A percentile compares a stretch with the other conserved stretches of the same genome.
These are phyloP conservation scores for Coniophora puteana DNA, from an alignment of 1,284 basidiomycete species.

Conservation along the genomic window DNA sequence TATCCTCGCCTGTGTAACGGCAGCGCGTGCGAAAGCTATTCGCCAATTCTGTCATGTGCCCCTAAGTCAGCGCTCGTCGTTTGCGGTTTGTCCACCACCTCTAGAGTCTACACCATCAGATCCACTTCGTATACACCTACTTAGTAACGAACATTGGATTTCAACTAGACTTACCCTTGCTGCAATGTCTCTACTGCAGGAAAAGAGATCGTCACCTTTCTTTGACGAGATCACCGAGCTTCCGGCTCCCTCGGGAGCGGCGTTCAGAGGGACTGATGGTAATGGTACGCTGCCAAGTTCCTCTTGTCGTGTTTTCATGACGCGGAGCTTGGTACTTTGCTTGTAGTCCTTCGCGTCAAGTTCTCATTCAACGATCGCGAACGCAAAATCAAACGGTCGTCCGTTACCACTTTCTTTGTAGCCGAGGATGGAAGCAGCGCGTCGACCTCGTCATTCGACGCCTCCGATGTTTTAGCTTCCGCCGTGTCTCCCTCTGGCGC, in stretches of 20 bases:
- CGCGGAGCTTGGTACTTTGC: background rate
- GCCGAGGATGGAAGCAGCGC: constrained; percentile 12
- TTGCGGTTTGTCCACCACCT: too few relatives aligned
- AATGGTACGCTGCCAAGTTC: constrained; percentile 26
- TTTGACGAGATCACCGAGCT: constrained; percentile 44
- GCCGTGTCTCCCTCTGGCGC: constrained; percentile 42
- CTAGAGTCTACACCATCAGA: too few relatives aligned
- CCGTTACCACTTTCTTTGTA: constrained; percentile 40
- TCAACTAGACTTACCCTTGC: background rate
- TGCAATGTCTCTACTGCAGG: constrained; percentile 18
- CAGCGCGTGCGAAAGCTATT: too few relatives aligned
- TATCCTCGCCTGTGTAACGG: too few relatives aligned
- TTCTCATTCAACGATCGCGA: constrained; percentile 45
- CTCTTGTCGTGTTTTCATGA: constrained; percentile 16
- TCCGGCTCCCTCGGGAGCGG: constrained; percentile 34
- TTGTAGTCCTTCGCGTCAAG: constrained; percentile 38
- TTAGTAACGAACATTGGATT: too few relatives aligned
- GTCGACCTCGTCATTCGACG: constrained; percentile 33
- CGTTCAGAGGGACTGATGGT: constrained; percentile 23
- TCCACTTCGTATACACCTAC: too few relatives aligned
- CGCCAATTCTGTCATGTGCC: too few relatives aligned
- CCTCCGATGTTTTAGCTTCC: constrained; percentile 39
- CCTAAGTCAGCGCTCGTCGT: too few relatives aligned
- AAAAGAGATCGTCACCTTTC: constrained; percentile 16
- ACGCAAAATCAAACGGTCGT: constrained; percentile 42